phyloP scores from a whole-genome alignment of 2,329 filamentous ascomycete genomes.

The Botrytis aclada region DNA sequence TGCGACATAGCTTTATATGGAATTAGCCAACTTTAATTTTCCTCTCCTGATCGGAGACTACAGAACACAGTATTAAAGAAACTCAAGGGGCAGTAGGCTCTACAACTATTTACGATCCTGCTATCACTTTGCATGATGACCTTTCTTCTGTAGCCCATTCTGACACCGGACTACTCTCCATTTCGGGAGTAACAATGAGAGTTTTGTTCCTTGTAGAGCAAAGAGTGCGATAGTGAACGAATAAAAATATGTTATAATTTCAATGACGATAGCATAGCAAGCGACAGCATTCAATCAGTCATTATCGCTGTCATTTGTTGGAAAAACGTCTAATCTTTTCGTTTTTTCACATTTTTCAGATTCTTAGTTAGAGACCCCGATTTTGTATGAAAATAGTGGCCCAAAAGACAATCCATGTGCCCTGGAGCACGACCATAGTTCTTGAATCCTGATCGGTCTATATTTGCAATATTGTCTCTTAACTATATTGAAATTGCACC shows the following conservation, averaged over 20 bases:
- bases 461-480: rapidly evolving
- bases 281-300: background rate
- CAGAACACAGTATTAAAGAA: background rate
- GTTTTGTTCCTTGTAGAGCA: no score
- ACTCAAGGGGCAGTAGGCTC: no score
- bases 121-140: rapidly evolving
- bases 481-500: background rate
- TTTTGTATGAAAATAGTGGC: background rate
- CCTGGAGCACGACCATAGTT: background rate
- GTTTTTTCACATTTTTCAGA: rapidly evolving
- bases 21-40: background rate
- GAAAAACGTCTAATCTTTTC: background rate
- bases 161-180: background rate
- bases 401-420: background rate
- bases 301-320: rapidly evolving
- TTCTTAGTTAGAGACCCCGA: background rate
- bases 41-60: rapidly evolving
- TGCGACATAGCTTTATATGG: rapidly evolving
- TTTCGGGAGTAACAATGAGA: background rate
- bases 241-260: background rate
- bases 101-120: no score
- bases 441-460: background rate
- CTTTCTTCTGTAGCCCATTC: background rate
- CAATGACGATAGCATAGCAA: background rate
- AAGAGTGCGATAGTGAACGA: background rate